phyloP scores from a whole-genome alignment of 352 stramenopile genomes.

The Globisporangium middletonii region DNA sequence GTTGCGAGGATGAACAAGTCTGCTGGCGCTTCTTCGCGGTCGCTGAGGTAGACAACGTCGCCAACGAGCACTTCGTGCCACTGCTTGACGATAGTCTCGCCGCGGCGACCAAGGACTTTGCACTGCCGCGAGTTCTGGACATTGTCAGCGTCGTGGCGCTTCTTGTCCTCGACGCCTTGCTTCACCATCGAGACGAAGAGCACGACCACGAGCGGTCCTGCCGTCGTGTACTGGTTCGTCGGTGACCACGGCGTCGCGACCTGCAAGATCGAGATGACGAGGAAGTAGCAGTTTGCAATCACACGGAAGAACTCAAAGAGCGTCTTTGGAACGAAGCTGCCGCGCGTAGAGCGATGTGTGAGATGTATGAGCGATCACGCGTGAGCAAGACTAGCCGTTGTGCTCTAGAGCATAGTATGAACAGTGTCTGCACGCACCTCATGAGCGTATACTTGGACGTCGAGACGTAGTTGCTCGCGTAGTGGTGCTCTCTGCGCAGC shows the following conservation, averaged over 20 bases:
- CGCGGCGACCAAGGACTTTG: conserved; percentile 29
- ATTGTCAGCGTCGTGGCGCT: conserved; percentile 62
- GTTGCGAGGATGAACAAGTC: conserved; percentile 70
- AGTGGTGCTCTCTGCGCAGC: conserved; percentile 30
- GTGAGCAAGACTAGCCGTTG: no score
- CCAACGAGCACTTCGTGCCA: conserved; percentile 82
- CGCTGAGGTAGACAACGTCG: conserved; percentile 43
- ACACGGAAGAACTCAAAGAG: conserved; percentile 93
- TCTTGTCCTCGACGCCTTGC: conserved; percentile 72
- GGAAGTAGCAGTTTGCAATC: conserved; percentile 94
- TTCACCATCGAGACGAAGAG: conserved; percentile 77
- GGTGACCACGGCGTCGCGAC: conserved; percentile 55
- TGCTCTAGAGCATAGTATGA: no score
- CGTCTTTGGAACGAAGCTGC: conserved; percentile 91
- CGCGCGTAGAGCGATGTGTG: no score
- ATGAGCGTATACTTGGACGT: conserved; percentile 93
- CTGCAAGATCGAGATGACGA: conserved; percentile 92
- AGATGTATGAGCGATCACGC: no score
- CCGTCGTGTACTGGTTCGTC: conserved; percentile 76
- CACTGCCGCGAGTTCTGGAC: conserved; percentile 55
- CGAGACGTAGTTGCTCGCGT: conserved; percentile 68
- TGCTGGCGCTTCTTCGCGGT: conserved; percentile 54
- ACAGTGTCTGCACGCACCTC: conserved; percentile 18
- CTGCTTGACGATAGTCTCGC: conserved; percentile 39
- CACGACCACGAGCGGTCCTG: conserved; percentile 60